Conservation (phyloP, 805 yeast species). For the Pichia cabralensis region DNA sequence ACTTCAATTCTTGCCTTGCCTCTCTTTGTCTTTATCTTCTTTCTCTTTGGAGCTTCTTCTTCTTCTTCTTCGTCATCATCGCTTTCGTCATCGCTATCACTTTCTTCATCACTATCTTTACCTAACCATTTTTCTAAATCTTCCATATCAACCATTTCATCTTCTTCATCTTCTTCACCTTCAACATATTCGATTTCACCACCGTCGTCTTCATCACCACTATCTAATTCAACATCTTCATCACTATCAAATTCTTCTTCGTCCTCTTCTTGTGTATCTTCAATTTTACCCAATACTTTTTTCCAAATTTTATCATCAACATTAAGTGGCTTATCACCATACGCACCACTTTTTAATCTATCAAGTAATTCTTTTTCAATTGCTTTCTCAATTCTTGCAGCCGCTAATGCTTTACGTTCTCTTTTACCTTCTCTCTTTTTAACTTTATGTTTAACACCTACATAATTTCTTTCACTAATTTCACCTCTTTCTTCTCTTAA, state of each 20-base stretch:
- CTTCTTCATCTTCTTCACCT: slow-evolving; percentile 85
- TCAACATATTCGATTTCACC: slow-evolving; percentile 79
- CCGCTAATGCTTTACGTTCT: slow-evolving; percentile 92
- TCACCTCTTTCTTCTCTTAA: slow-evolving; percentile 55
- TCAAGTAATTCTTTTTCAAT: slow-evolving; percentile 93
- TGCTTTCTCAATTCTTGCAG: slow-evolving; percentile 93
- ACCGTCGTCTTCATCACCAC: slow-evolving; percentile 63
- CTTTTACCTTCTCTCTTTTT: slow-evolving; percentile 89
- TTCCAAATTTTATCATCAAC: slow-evolving; percentile 96
- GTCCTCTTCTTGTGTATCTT: slow-evolving; percentile 42
- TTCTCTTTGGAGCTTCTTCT: slow-evolving; percentile 29
- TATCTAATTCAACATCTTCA: slow-evolving; percentile 85
- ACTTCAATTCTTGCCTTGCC: slow-evolving; percentile 46
- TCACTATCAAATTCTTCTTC: slow-evolving; percentile 42
- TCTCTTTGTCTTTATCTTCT: slow-evolving; percentile 57
- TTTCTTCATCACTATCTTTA: slow-evolving; percentile 22
- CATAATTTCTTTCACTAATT: slow-evolving; percentile 68
- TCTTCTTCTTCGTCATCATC: slow-evolving; percentile 24
- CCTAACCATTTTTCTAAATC: slow-evolving; percentile 82
- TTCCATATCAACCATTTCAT: slow-evolving; percentile 84
- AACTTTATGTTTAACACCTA: slow-evolving; percentile 88
- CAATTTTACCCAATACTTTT: slow-evolving; percentile 71
- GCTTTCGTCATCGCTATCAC: slow-evolving; percentile 25
- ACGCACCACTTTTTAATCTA: slow-evolving; percentile 93
- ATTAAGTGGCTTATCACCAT: slow-evolving; percentile 94